Percentiles rank a stretch among this genome's conserved stretches.
These are phyloP conservation scores for Kluyveromyces dobzhanskii DNA, from an alignment of 805 yeast species.

Conservation along the genomic window DNA sequence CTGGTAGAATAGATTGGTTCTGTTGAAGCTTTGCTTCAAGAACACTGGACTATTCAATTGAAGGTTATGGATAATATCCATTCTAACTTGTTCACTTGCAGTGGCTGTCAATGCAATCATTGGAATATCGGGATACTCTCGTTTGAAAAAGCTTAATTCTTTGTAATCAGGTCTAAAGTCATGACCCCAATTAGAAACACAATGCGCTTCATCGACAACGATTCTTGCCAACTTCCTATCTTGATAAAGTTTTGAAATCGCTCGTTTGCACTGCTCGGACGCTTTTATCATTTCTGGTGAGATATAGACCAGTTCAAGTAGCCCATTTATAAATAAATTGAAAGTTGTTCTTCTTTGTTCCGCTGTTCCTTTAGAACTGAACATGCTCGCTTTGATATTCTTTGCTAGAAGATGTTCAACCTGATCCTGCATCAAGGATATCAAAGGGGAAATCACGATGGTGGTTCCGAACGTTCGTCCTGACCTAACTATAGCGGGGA, in stretches of 20 bases:
- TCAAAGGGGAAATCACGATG: constrained; percentile 86
- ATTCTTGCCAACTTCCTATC: constrained; percentile 63
- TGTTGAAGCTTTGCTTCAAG: constrained; percentile 84
- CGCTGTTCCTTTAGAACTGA: constrained; percentile 64
- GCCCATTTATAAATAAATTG: constrained; percentile 54
- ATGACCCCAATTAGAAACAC: constrained; percentile 98
- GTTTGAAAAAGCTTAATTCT: constrained; percentile 63
- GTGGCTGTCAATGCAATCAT: constrained; percentile 96
- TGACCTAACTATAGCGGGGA: constrained; percentile 76
- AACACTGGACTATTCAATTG: constrained; percentile 52
- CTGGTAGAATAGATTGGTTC: constrained; percentile 77
- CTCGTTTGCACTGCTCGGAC: constrained; percentile 57
- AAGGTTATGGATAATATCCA: constrained; percentile 78
- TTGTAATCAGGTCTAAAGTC: constrained; percentile 96
- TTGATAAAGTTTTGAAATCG: constrained; percentile 49
- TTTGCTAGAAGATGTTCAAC: constrained; percentile 67
- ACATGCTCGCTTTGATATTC: constrained; percentile 77
- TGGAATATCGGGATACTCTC: constrained; percentile 70
- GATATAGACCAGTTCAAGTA: constrained; percentile 68
- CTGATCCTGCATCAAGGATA: constrained; percentile 96
- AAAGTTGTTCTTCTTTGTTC: constrained; percentile 58
- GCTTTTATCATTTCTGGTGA: constrained; percentile 93
- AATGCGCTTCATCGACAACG: constrained; percentile 96
- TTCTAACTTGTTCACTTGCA: constrained; percentile 81
- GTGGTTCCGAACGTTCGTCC: constrained; percentile 81